Evolutionary conservation across 257 asterid species (phyloP), one percentile per base, ranked within the genome.

Genomic region (Solanum pimpinellifolium): DNA sequence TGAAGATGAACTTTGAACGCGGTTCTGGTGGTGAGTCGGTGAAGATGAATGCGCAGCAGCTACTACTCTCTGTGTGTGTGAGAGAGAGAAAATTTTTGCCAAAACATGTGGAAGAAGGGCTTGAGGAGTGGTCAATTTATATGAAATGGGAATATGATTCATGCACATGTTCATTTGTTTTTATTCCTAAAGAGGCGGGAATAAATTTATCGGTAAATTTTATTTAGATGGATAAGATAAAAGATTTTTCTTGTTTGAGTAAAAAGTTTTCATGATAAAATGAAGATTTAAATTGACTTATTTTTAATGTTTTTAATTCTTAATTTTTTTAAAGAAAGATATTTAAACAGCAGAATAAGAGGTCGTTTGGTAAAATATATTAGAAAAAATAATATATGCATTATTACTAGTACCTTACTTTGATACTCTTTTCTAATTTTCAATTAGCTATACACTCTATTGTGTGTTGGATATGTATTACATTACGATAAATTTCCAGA

Each of bases 301-400:
- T 2, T 56, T 2, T 56, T 56, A 18, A 2, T 2, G 0, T 1
- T 56, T 56, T 56, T 56, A 4, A 18, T 4, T 18, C 20, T 7
- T 2, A 56, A 7, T 0, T 6, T 56, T 20, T 2, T 56, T 52
- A 2, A 18, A 0, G 1, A 39, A 6, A 20, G 7, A 18, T 56
- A 3, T 56, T 56, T 56, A 20, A 7, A 56, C 20, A 56, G 20
- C 4, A 56, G 0, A 52, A 49, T 49, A 49, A 49, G 0, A 1
- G 0, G 1, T 49, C 60, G 0, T 49, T 49, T 49, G 9, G 0
- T 6, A 49, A 0, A 49, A 0, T 49, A 8, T 49, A 15, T 49
- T 49, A 49, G 0, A 0, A 49, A 49, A 49, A 49, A 49, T 15
- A 15, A 49, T 49, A 0, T 8, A 15, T 49, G 0, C 9, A 49